phyloP scores from a whole-genome alignment of 495 filamentous ascomycete genomes.

The Penicillium cinerascens region DNA sequence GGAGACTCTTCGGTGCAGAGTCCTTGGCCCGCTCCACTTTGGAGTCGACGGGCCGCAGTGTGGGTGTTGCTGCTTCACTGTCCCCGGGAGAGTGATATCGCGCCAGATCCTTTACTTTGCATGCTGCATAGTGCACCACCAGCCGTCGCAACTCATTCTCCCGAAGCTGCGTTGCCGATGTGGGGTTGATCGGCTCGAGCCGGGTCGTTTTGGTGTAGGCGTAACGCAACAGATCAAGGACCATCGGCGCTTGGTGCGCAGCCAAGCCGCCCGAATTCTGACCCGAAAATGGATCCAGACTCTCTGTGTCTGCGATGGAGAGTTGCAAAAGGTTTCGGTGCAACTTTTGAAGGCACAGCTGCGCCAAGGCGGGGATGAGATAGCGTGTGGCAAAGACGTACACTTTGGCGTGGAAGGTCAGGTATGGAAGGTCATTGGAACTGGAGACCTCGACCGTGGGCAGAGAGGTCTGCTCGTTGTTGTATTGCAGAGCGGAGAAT shows the following conservation, averaged over 20 bases:
- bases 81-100: constrained; percentile 34
- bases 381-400: constrained; percentile 48
- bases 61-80: constrained; percentile 23
- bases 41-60: constrained; percentile 16
- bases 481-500: constrained; percentile 37
- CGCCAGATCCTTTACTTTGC: constrained; percentile 42
- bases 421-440: constrained; percentile 32
- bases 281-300: constrained; percentile 10
- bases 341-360: constrained; percentile 43
- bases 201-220: constrained; percentile 42
- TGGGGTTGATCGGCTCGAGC: constrained; percentile 41
- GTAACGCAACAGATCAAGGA: constrained; percentile 42
- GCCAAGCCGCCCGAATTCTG: constrained; percentile 19
- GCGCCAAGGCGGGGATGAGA: constrained; percentile 42
- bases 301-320: constrained; percentile 18
- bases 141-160: constrained; percentile 45
- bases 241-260: constrained; percentile 30
- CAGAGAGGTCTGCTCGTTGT: constrained; percentile 18
- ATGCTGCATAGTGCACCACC: constrained; percentile 44
- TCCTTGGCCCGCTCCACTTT: constrained; percentile 16
- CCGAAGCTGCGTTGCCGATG: constrained; percentile 43
- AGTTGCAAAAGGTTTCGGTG: constrained; percentile 37
- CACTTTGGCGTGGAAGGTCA: constrained; percentile 46
- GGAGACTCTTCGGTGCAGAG: constrained; percentile 30
- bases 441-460: constrained; percentile 9